phyloP scores from a whole-genome alignment of 345 rosid species.

The Lagerstroemia speciosa region DNA sequence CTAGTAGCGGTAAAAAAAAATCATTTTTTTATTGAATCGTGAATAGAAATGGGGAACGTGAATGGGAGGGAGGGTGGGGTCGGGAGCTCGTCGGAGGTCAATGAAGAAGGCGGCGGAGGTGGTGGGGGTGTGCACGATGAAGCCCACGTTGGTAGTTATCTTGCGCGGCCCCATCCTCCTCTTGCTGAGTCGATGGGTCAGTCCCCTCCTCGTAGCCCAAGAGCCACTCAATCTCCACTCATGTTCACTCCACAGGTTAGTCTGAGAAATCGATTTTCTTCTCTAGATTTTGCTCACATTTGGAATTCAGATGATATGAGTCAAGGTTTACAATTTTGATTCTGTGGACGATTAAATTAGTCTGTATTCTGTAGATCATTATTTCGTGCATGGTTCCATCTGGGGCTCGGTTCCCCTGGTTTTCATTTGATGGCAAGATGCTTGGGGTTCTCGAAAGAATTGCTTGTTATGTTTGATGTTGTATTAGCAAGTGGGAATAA shows the following conservation, averaged over 20 bases:
- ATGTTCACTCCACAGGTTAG: slow-evolving; percentile 93
- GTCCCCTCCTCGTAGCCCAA: slow-evolving; percentile 88
- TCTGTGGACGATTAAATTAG: too few species aligned
- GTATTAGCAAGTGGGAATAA: not conserved
- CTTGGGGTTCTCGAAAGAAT: not conserved
- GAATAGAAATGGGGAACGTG: slow-evolving; percentile 70
- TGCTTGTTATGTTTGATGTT: not conserved
- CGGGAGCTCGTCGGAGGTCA: slow-evolving; percentile 45
- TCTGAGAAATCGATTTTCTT: not conserved
- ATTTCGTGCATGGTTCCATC: not conserved
- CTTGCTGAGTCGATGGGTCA: slow-evolving; percentile 68
- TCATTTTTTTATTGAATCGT: not conserved
- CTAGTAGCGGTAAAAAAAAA: not conserved
- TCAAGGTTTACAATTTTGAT: not conserved
- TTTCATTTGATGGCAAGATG: not conserved
- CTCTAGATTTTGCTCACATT: not conserved
- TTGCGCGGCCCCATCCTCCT: slow-evolving; percentile 6
- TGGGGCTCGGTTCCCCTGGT: not conserved
- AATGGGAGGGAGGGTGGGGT: slow-evolving; percentile 75
- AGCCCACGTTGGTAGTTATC: slow-evolving; percentile 6
- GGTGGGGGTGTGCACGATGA: slow-evolving; percentile 28
- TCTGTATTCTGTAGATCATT: not conserved
- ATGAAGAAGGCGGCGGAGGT: slow-evolving; percentile 34
- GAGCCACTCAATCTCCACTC: slow-evolving; percentile 72
- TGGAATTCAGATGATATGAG: not conserved